Conservation (phyloP, 352 stramenopile genomes). For the Aphanomyces stellatus region DNA sequence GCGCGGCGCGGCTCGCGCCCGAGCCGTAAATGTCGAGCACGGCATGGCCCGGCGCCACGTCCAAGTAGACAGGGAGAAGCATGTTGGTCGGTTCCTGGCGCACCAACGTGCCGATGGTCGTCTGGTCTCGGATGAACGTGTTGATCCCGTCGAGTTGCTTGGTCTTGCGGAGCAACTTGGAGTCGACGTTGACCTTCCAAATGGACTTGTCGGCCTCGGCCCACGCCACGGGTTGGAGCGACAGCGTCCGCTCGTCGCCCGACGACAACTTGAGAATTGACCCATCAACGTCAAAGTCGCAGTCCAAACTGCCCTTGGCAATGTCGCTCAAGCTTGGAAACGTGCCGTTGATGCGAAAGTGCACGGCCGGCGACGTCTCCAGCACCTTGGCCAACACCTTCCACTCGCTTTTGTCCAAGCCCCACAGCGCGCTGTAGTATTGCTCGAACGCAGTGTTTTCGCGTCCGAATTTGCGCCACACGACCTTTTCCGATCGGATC, state of each 20-base stretch:
- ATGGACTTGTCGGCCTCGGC: conserved; percentile 40
- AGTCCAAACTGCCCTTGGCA: conserved; percentile 56
- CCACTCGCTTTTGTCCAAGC: conserved; percentile 66
- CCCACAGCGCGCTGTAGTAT: conserved; percentile 75
- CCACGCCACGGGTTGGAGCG: conserved; percentile 61
- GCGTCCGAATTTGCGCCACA: conserved; percentile 82
- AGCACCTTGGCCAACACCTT: conserved; percentile 69
- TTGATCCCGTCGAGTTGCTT: conserved; percentile 83
- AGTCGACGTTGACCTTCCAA: conserved; percentile 72
- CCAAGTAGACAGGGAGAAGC: conserved; percentile 91
- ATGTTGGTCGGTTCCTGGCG: conserved; percentile 95
- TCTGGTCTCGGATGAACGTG: conserved; percentile 88
- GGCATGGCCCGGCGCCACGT: conserved; percentile 72
- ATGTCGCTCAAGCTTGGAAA: conserved; percentile 62
- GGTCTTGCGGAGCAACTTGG: conserved; percentile 82
- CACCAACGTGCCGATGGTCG: conserved; percentile 82
- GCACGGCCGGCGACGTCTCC: conserved; percentile 59
- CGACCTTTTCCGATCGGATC: conserved; percentile 58
- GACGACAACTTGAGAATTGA: conserved; percentile 47
- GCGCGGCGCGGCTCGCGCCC: conserved; percentile 14
- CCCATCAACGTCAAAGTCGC: conserved; percentile 54
- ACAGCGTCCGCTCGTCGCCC: conserved; percentile 43
- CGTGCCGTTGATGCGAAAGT: conserved; percentile 80
- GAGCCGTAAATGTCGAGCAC: conserved; percentile 19
- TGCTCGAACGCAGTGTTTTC: conserved; percentile 73